Base-by-base conservation (phyloP, 2,329 filamentous ascomycete genomes). In the Colletotrichum trifolii region DNA sequence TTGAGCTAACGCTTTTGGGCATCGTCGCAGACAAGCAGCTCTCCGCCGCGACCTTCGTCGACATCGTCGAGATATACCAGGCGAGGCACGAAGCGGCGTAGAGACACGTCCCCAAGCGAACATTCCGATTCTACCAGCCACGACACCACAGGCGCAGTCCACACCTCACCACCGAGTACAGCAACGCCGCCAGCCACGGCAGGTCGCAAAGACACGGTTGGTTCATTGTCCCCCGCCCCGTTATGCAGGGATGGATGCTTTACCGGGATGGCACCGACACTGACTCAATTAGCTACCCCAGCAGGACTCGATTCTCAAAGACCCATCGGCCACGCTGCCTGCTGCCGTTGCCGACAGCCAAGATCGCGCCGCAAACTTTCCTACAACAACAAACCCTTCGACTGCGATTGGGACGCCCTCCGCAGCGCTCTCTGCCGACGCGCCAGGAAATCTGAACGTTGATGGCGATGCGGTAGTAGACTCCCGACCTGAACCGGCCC, bases 181-280 rank as follows among this genome's bases (percentile, higher is more conserved):
- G 64, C 25, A 5, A 25, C 60, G 25, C 64, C 60, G 25, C 49
- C 48, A 15, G 64, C 40, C 9, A 40, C 49, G 42, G 15, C 35
- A 39, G 15, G 50, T 25, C 25, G 25, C 54, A 49, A 40, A 50
- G 17, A 40, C 63, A 34, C 53, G 50, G 60, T 64, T 39, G 25
- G 64, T 67, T 25, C 25, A 12, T 42, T 40, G 36, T 17, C 54
- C 60, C 53, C 60, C 49, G 49, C 60, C 13, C 15, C 12, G 25
- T 12, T 6, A 2, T 2, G 7, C 62, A 62, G 60, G 62, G 57
- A 47, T 65, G 13, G 36, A 39, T 35, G 46, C 36, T 15, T 17
- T 17, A 8, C 60, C 33, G 43, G 64, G 64, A 64, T 66, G 64
- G 64, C 64, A 66, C 64, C 64, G 64, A 66, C 64, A 66, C 64